Conservation (phyloP, 352 stramenopile genomes). For the Globisporangium paroecandrum region DNA sequence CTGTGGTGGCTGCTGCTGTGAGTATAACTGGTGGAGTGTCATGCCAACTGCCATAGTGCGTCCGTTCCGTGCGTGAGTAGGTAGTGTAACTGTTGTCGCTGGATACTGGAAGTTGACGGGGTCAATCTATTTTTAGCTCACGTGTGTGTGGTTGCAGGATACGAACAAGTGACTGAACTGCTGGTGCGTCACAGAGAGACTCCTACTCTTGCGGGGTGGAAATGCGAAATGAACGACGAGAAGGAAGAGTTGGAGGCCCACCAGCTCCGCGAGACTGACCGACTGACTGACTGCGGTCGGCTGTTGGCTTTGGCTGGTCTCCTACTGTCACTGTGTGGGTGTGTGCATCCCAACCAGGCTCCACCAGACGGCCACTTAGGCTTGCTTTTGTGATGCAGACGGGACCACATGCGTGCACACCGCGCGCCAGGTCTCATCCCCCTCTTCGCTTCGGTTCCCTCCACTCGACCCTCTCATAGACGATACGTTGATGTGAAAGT, state of each 20-base stretch:
- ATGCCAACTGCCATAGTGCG: conserved; percentile 53
- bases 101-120: background rate
- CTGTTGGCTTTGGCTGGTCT: background rate
- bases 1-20: conserved; percentile 14
- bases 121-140: background rate
- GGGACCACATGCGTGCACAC: background rate
- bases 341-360: no score
- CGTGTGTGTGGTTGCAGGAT: conserved; percentile 1
- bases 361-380: background rate
- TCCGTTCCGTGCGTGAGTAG: background rate
- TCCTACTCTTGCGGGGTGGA: conserved; percentile 30
- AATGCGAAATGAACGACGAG: conserved; percentile 32
- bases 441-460: background rate
- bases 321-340: background rate
- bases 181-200: conserved; percentile 4
- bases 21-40: conserved; percentile 75
- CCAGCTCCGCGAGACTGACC: background rate
- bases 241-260: conserved; percentile 8
- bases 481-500: background rate
- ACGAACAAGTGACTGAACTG: background rate
- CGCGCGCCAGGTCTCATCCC: background rate
- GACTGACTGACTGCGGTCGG: background rate
- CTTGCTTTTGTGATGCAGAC: background rate
- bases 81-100: background rate
- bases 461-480: background rate